Evolutionary conservation across 441 rosid species (phyloP), one percentile per base, ranked within the genome.

Genomic region (Daphne laureola): DNA sequence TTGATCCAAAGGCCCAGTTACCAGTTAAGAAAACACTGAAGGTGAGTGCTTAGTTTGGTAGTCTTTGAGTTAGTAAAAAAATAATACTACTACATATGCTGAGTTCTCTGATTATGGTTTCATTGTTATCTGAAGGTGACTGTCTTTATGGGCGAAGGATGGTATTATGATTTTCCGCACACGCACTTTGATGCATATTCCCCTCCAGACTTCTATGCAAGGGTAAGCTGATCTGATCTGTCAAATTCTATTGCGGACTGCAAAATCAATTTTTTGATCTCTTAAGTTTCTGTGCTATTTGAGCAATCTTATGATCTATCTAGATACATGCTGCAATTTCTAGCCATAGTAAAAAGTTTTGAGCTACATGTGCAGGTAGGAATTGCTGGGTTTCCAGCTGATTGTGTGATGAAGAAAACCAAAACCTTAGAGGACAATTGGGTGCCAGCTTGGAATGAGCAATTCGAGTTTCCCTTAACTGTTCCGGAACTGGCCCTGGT

Each of bases 71-170:
- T n/a, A n/a, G n/a, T n/a, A n/a, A n/a, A n/a, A n/a, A n/a, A n/a
- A n/a, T n/a, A n/a, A 31, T 31, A 6, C 8, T 31, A 31, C 9
- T 9, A 31, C 11, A 31, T 9, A 31, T 9, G 11, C 8, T 7
- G 38, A 9, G 38, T 5, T 21, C 25, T 21, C 25, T 31, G 38
- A 31, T 4, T 31, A 18, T 49, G n/a, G 14, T n/a, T 13, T 18
- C 13, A 14, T 63, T 48, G 14, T 48, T 12, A 63, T 41, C 21
- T 44, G 18, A 46, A 88, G 96, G 89, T 88, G 27, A 85, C 72
- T 61, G 64, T 87, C 55, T 85, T 67, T 18, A 82, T 85, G 94
- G 96, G 96, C 44, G 89, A 87, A 69, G 95, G 96, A 47, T 88
- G 96, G 95, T 72, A 69, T 66, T 59, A 44, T n/a, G 96, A 88